Evolutionary conservation across 1,284 basidiomycete species (phyloP), one percentile per base, ranked within the genome.

Genomic region (Grifola frondosa): DNA sequence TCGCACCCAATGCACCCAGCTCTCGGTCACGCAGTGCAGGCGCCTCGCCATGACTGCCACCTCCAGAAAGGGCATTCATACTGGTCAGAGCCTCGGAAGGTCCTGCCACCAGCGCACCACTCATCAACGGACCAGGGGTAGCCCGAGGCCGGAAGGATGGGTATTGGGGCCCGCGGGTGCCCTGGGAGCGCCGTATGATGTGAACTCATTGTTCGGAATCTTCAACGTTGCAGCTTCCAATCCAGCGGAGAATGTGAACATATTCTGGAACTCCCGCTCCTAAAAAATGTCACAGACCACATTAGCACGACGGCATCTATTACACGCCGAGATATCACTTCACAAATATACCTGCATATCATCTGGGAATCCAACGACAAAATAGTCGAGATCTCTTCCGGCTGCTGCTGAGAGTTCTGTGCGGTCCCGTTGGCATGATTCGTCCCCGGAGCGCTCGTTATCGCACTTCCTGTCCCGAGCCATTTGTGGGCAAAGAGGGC

Each of bases 321-420:
- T n/a, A 41, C 30, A 24, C 29, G n/a, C 17, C 24, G n/a, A 31
- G 26, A 46, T 40, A 31, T 39, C 37, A 44, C n/a, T n/a, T n/a
- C n/a, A n/a, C n/a, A n/a, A 16, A 78, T 88, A 54, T 59, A 91
- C 94, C 76, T 89, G 86, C 90, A 99, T 98, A 62, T 99, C 96
- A 52, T 99, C 97, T 3, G 96, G 96, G 65, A 99, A 99, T 1
- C 96, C 96, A 22, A 98, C 96, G 1, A 99, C 95, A 58, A 99
- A 99, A 99, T 96, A 3, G 96, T 99, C 16, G 91, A 95, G 47
- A 98, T 97, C 57, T 97, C 94, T 62, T 97, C 94, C n/a, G n/a
- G n/a, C 46, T 86, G 58, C 44, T 58, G 59, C 47, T 62, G 60
- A 32, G 50, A 52, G 41, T 34, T 50, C 42, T 57, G 54, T 16